Evolutionary conservation across 345 rosid genomes (phyloP).

Genomic region (Aquilaria malaccensis): DNA sequence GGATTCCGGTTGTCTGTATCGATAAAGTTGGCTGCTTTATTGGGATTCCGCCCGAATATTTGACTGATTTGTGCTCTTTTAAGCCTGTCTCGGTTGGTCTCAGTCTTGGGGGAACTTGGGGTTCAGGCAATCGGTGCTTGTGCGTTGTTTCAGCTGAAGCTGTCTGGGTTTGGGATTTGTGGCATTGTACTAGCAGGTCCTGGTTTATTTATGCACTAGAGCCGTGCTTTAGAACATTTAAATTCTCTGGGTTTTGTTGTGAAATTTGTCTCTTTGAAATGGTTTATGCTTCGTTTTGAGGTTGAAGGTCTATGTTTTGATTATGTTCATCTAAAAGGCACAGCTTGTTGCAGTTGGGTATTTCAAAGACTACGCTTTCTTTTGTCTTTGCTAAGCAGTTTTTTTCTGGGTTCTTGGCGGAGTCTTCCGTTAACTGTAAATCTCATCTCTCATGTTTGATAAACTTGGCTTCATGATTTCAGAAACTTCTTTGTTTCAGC

Average conservation of each 20-base stretch:
- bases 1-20: slow-evolving; percentile 23
- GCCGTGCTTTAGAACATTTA: no score
- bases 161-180: neutral
- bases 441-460: no score
- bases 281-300: neutral
- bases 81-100: slow-evolving; percentile 8
- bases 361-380: neutral
- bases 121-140: slow-evolving; percentile 7
- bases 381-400: no score
- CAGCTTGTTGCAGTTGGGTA: neutral
- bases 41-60: slow-evolving; percentile 24
- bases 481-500: no score
- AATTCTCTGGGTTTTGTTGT: no score
- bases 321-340: neutral
- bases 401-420: no score
- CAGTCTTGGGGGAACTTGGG: slow-evolving; percentile 5
- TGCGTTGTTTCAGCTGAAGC: slow-evolving; percentile 9
- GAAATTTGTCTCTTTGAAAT: neutral
- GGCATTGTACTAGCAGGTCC: no score
- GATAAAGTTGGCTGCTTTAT: slow-evolving; percentile 32
- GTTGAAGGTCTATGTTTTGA: neutral
- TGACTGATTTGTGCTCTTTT: slow-evolving; percentile 17
- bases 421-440: no score
- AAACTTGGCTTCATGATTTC: no score
- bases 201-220: no score